phyloP scores from a whole-genome alignment of 176 grass and related monocot species.

The Musa troglodytarum region DNA sequence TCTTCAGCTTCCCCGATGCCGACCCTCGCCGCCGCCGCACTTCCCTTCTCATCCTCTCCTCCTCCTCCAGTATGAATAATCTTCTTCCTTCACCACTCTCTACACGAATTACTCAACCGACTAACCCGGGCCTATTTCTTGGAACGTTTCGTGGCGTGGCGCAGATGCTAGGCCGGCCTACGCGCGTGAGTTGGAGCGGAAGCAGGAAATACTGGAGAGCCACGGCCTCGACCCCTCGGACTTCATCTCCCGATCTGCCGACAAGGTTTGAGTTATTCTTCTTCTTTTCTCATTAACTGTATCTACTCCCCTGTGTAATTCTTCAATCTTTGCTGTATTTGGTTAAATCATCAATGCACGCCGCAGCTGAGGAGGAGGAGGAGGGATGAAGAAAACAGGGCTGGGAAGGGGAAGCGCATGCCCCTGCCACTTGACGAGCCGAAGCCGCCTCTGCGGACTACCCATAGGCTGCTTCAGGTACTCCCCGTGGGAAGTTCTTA shows the following conservation, averaged over 20 bases:
- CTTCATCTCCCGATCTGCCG: conserved; percentile 27
- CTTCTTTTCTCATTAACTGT: neutral
- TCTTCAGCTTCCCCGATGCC: neutral
- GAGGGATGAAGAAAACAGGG: conserved; percentile 7
- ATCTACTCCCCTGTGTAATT: neutral
- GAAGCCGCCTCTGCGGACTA: conserved; percentile 44
- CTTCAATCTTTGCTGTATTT: neutral
- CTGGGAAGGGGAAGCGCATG: neutral
- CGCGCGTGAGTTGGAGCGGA: conserved; percentile 17
- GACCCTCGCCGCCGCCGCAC: neutral
- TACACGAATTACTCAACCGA: neutral
- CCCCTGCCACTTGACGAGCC: neutral
- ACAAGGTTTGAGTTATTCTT: conserved; percentile 28
- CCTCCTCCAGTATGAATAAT: conserved; percentile 1
- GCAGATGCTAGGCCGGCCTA: conserved; percentile 25
- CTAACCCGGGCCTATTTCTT: neutral
- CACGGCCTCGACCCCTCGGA: conserved; percentile 62
- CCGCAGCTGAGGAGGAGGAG: conserved; percentile 15
- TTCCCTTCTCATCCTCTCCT: conserved; percentile 1
- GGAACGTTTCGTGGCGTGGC: neutral
- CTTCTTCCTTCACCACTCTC: neutral
- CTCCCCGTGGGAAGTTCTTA: neutral
- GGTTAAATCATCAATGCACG: neutral
- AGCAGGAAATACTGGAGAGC: conserved; percentile 37
- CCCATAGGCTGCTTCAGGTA: conserved; percentile 90